These are phyloP conservation scores for Scutellaria barbata DNA, from an alignment of 257 asterid species.

Conservation along the genomic window DNA sequence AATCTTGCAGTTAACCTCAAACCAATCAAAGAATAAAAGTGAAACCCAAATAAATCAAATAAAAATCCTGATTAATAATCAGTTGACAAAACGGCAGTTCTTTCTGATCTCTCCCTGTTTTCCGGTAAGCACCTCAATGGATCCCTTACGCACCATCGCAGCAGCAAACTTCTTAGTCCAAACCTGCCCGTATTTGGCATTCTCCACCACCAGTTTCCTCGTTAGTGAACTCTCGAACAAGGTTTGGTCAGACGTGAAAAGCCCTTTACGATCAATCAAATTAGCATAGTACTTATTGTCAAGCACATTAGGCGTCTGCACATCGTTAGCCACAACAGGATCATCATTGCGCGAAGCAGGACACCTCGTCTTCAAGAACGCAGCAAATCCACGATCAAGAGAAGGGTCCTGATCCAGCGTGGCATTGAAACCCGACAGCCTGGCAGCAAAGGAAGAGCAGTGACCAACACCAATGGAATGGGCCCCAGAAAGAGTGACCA, in stretches of 20 bases:
- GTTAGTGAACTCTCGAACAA: constrained; percentile 32
- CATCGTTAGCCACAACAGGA: constrained; percentile 1
- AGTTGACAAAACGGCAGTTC: constrained; percentile 49
- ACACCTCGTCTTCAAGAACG: constrained; percentile 45
- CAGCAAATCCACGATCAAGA: constrained; percentile 44
- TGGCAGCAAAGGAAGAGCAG: constrained; percentile 49
- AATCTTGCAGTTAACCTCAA: background rate
- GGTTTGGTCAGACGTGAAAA: constrained; percentile 27
- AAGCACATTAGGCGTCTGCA: background rate
- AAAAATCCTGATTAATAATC: background rate
- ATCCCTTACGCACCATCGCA: constrained; percentile 57
- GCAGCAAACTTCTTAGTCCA: constrained; percentile 42
- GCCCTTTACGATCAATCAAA: background rate
- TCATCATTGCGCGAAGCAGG: constrained; percentile 29
- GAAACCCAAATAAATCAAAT: background rate
- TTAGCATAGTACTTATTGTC: constrained; percentile 19
- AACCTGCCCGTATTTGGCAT: background rate
- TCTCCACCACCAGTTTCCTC: constrained; percentile 28
- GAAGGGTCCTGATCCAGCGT: constrained; percentile 52
- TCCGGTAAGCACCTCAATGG: constrained; percentile 47
- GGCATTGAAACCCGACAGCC: constrained; percentile 45
- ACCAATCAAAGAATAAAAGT: background rate
- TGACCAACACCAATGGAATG: constrained; percentile 64
- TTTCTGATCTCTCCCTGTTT: constrained; percentile 53
- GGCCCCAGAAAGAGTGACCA: constrained; percentile 74